These are phyloP conservation scores for Lanmaoa rubissima DNA, from an alignment of 768 basidiomycete genomes.

Conservation along the genomic window DNA sequence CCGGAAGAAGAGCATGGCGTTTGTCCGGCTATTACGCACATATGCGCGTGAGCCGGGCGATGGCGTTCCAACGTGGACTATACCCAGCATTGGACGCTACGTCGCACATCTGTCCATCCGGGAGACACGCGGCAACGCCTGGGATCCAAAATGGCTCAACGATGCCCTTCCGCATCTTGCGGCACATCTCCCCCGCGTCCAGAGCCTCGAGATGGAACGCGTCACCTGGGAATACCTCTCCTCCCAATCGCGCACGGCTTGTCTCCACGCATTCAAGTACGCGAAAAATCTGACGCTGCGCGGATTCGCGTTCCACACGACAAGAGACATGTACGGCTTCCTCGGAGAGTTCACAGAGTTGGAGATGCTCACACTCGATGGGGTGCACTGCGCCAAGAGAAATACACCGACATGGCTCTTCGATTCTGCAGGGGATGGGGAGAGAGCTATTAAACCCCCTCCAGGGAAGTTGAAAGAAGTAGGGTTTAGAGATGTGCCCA, in stretches of 20 bases:
- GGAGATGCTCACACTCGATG: slow-evolving; percentile 30
- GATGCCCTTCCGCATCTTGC: slow-evolving; percentile 28
- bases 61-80: slow-evolving; percentile 37
- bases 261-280: slow-evolving; percentile 25
- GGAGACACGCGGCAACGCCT: slow-evolving; percentile 31
- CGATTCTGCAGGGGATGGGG: slow-evolving; percentile 1
- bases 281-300: slow-evolving; percentile 22
- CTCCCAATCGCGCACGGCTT: slow-evolving; percentile 23
- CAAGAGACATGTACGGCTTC: slow-evolving; percentile 28
- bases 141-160: slow-evolving; percentile 35
- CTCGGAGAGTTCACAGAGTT: slow-evolving; percentile 27
- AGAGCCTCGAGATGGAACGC: slow-evolving; percentile 28
- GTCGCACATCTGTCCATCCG: slow-evolving; percentile 25
- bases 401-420: slow-evolving; percentile 14
- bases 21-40: slow-evolving; percentile 17
- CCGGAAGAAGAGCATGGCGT: slow-evolving; percentile 19
- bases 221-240: slow-evolving; percentile 35
- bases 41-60: slow-evolving; percentile 16
- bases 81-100: slow-evolving; percentile 60
- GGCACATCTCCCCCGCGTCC: slow-evolving; percentile 19
- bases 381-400: slow-evolving; percentile 26
- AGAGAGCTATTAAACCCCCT: slow-evolving; percentile 14
- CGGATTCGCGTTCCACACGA: slow-evolving; percentile 26
- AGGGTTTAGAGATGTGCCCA: slow-evolving; percentile 23
- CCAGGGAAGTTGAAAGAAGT: slow-evolving; percentile 24